Evolutionary conservation across 2,329 filamentous ascomycete species (phyloP).

Genomic region (Fusarium aywerte): DNA sequence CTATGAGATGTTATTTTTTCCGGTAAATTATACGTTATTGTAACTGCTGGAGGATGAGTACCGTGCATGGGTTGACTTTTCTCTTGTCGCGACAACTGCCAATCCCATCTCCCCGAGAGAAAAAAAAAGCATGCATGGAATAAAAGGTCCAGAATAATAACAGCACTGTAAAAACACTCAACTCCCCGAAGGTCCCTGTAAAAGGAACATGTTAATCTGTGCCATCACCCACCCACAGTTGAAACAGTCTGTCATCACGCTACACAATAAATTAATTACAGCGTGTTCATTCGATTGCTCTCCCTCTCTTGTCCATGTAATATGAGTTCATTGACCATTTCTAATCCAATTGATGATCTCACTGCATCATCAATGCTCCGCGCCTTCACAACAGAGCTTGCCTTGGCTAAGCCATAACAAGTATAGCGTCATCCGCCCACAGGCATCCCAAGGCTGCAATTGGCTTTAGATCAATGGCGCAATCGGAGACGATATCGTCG

Average conservation of each 20-base stretch:
- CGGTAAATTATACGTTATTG: fast-evolving
- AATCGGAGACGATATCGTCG: constrained; percentile 42
- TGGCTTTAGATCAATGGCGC: constrained; percentile 36
- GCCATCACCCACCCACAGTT: background rate
- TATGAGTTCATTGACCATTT: constrained; percentile 17
- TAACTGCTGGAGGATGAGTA: fast-evolving
- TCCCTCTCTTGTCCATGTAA: background rate
- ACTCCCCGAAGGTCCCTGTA: constrained; percentile 32
- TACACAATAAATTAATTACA: constrained; percentile 3
- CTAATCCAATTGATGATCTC: constrained; percentile 29
- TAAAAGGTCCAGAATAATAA: constrained; percentile 4
- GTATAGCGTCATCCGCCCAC: constrained; percentile 28
- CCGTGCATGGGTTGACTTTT: background rate
- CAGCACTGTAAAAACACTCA: background rate
- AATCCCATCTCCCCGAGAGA: constrained; percentile 27
- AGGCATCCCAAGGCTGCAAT: background rate
- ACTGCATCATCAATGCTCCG: constrained; percentile 10
- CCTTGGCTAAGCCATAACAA: constrained; percentile 18
- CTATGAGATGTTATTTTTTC: fast-evolving
- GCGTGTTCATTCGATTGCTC: background rate
- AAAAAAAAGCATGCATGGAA: constrained; percentile 26
- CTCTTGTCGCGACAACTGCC: background rate
- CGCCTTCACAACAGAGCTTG: constrained; percentile 7
- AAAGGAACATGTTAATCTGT: background rate
- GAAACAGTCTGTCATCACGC: background rate